Evolutionary conservation across 2,329 filamentous ascomycete species (phyloP).

Genomic region (Xylariaceae sp.): DNA sequence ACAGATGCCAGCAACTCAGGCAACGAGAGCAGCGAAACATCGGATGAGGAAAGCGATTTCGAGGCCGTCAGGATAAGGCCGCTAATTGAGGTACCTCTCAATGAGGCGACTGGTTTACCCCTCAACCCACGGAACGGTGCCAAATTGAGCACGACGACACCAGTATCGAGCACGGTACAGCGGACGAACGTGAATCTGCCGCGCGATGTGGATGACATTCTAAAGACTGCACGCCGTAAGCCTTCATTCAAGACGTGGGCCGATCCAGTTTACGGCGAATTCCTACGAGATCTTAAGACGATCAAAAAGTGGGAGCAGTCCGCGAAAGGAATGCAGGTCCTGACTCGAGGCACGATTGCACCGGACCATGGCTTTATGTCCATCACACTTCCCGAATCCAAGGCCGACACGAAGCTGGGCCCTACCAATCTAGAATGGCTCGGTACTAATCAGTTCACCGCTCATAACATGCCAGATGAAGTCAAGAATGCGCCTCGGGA

Average conservation of each 20-base stretch:
- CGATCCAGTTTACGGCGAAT: constrained; percentile 25
- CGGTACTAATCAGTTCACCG: constrained; percentile 36
- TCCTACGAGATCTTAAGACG: constrained; percentile 30
- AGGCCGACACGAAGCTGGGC: constrained; percentile 21
- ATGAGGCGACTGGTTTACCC: constrained; percentile 9
- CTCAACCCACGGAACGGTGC: constrained; percentile 13
- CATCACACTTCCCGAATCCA: constrained; percentile 27
- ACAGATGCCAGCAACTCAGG: constrained; percentile 16
- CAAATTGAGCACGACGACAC: constrained; percentile 12
- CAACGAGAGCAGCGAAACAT: constrained; percentile 6
- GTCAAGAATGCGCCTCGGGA: constrained; percentile 29
- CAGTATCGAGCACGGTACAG: constrained; percentile 17
- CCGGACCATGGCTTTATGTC: constrained; percentile 39
- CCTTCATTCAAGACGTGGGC: constrained; percentile 18
- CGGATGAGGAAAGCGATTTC: constrained; percentile 10
- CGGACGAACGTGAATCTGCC: constrained; percentile 25
- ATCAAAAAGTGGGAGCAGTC: constrained; percentile 46
- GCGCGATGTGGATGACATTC: constrained; percentile 23
- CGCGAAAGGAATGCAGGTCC: constrained; percentile 30
- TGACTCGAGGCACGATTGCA: constrained; percentile 32
- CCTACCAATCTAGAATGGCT: constrained; percentile 35
- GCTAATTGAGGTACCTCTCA: constrained; percentile 5
- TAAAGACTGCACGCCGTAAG: constrained; percentile 16
- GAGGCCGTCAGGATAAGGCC: constrained; percentile 1
- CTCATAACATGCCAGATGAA: constrained; percentile 41